A percentile compares a stretch with the other conserved stretches of the same genome.
These are phyloP conservation scores for Crepidotus variabilis DNA, from an alignment of 768 basidiomycete genomes.

Conservation along the genomic window DNA sequence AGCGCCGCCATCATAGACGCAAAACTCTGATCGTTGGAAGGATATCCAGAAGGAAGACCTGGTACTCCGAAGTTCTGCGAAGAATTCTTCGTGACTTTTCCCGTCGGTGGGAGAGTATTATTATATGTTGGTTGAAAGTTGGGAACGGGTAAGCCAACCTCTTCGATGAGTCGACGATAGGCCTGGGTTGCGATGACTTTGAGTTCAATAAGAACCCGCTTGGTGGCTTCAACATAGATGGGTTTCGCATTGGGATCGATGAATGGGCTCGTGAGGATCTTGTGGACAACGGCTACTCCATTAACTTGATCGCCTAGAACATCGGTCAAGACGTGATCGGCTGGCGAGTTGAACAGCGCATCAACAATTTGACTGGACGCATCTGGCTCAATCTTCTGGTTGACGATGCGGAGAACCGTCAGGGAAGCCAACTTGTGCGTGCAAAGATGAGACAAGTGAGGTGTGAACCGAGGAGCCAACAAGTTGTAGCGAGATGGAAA, in stretches of 20 bases:
- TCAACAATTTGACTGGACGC: constrained; percentile 86
- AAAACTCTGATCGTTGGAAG: constrained; percentile 78
- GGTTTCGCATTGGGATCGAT: constrained; percentile 69
- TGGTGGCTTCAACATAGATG: constrained; percentile 79
- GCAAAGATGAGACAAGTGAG: constrained; percentile 94
- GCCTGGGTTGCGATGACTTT: constrained; percentile 95
- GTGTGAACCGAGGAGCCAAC: constrained; percentile 92
- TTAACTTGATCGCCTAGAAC: constrained; percentile 96
- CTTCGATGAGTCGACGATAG: constrained; percentile 90
- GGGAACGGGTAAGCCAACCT: constrained; percentile 88
- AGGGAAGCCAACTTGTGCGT: constrained; percentile 96
- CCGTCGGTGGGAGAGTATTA: constrained; percentile 54
- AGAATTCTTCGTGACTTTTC: constrained; percentile 53
- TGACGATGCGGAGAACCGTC: constrained; percentile 92
- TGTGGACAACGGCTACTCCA: constrained; percentile 89
- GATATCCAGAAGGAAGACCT: constrained; percentile 75
- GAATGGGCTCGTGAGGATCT: constrained; percentile 86
- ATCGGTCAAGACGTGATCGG: constrained; percentile 89
- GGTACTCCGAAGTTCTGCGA: constrained; percentile 64
- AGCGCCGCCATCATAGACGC: constrained; percentile 92
- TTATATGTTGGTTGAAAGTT: constrained; percentile 82
- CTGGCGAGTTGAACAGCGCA: constrained; percentile 85
- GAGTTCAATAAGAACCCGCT: constrained; percentile 84
- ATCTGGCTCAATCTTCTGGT: constrained; percentile 90
- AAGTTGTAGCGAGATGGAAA: constrained; percentile 95